Evolutionary conservation across 345 rosid species (phyloP), one percentile per base, ranked within the genome.

Genomic region (Moricandia arvensis): DNA sequence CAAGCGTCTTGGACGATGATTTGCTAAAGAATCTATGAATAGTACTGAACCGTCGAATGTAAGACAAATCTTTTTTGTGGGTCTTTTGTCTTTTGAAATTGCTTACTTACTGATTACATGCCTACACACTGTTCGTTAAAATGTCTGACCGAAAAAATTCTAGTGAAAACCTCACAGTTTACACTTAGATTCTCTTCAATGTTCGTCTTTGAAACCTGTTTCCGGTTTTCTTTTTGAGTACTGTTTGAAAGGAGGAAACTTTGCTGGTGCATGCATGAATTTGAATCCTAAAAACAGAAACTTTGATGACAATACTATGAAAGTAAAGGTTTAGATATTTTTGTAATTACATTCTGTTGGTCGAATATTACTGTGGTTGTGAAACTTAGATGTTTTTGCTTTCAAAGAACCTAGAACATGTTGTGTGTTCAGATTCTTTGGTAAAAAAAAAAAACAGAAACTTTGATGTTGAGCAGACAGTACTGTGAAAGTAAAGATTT

Each of bases 81-180:
- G 66, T 75, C 38, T 45, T 59, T 66, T 2, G 4, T 73, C 38
- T 73, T 15, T 34, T 10, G 6, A 12, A 41, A 37, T 53, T 24
- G 59, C 18, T 31, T 58, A 45, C 49, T 59, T 3, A 21, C 49
- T 59, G 2, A 21, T 30, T 31, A 3, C 53, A 66, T 75, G 78
- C 66, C 29, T 66, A 26, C 53, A 1, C 0, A 13, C 0, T 75
- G 73, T 75, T 75, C 47, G 67, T 59, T 66, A 21, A 74, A 58
- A 66, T 66, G 72, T 66, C 72, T 66, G 59, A 43, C 0, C 8
- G 59, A 41, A 57, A 27, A 34, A 3, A 13, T 33, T 63, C 8
- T 3, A 41, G 4, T 73, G 6, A 59, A 47, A 66, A 59, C 33
- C 43, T 68, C 43, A 16, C 16, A 27, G 12, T 16, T 59, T 49